phyloP scores from a whole-genome alignment of 768 basidiomycete genomes.

The Cystobasidium onofrii region DNA sequence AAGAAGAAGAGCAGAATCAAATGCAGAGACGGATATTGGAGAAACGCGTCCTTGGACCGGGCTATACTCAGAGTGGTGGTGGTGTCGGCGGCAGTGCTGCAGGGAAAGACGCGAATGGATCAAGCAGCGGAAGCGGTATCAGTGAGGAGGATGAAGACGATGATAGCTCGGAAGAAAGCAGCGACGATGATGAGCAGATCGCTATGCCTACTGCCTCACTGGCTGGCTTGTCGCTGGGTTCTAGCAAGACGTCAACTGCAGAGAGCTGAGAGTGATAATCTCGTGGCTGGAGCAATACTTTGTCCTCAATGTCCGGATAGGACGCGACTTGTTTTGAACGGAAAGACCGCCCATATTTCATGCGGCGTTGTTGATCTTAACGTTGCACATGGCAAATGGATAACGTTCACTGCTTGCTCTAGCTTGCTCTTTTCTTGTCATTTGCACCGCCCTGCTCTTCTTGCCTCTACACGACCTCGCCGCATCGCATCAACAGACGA shows the following conservation, averaged over 20 bases:
- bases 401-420: no score
- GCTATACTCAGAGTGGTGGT: not conserved
- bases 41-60: slow-evolving; percentile 4
- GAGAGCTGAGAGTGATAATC: not conserved
- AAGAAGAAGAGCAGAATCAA: not conserved
- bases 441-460: not conserved
- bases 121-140: not conserved
- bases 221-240: not conserved
- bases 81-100: not conserved
- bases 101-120: not conserved
- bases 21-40: not conserved
- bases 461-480: not conserved
- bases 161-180: not conserved
- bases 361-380: no score
- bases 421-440: no score
- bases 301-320: no score
- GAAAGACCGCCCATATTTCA: no score
- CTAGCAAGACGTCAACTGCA: not conserved
- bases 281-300: no score
- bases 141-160: not conserved
- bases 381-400: no score
- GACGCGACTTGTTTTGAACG: no score
- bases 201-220: not conserved
- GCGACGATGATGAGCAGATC: slow-evolving; percentile 1
- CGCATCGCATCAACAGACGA: no score